These are phyloP conservation scores for Chaetomium olivaceum DNA, from an alignment of 2,329 filamentous ascomycete genomes.

Conservation along the genomic window DNA sequence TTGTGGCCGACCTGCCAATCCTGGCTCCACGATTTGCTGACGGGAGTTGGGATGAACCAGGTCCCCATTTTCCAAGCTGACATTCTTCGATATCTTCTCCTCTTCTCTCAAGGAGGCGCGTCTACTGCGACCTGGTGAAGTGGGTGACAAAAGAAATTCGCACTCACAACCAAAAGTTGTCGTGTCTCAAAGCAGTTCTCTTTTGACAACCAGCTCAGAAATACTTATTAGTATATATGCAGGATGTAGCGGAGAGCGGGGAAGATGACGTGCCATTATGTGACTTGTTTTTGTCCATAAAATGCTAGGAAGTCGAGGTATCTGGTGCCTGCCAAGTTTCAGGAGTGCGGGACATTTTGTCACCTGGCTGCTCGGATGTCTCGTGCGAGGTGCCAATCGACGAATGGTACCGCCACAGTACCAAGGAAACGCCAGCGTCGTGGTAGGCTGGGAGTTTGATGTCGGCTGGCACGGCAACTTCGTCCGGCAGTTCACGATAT, in stretches of 20 bases:
- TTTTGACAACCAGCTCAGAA: no score
- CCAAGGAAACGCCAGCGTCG: slow-evolving; percentile 20
- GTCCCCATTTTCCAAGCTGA: slow-evolving; percentile 58
- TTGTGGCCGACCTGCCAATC: neutral
- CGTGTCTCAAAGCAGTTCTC: no score
- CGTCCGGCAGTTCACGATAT: slow-evolving; percentile 30
- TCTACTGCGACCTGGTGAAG: slow-evolving; percentile 67
- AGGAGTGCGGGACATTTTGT: no score
- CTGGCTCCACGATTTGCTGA: neutral
- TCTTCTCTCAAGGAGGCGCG: slow-evolving; percentile 75
- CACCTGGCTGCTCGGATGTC: no score
- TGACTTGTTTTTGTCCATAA: no score
- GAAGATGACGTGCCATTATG: no score
- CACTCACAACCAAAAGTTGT: no score
- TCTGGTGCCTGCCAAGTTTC: no score
- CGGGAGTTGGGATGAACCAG: neutral
- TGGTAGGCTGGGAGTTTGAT: slow-evolving; percentile 38
- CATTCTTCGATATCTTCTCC: slow-evolving; percentile 68
- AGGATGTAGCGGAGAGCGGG: no score
- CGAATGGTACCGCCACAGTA: slow-evolving; percentile 38
- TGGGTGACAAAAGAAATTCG: no score
- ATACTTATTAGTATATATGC: no score
- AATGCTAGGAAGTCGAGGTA: no score
- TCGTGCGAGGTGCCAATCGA: slow-evolving; percentile 40
- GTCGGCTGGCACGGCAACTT: slow-evolving; percentile 28